phyloP scores from a whole-genome alignment of 495 filamentous ascomycete genomes.

The Bathelium albidoporum region DNA sequence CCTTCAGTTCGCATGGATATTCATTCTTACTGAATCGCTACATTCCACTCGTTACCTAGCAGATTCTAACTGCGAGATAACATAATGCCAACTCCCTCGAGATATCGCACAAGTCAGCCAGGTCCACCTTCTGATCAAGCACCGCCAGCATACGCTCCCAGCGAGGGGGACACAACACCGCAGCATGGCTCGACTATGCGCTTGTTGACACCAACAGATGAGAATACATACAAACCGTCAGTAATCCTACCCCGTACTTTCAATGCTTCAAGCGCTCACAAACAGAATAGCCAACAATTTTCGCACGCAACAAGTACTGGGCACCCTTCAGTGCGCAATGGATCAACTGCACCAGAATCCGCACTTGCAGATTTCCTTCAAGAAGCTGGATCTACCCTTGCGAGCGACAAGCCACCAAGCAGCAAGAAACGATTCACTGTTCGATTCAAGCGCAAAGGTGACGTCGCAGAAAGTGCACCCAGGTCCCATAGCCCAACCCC shows the following conservation, averaged over 20 bases:
- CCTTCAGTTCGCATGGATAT: not conserved
- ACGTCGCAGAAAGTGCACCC: conserved; percentile 18
- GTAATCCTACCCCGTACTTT: conserved; percentile 21
- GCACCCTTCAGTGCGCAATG: conserved; percentile 10
- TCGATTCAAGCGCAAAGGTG: conserved; percentile 19
- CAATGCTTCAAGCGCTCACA: conserved; percentile 1
- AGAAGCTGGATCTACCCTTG: conserved; percentile 18
- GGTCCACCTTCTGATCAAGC: conserved; percentile 16
- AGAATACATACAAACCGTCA: conserved; percentile 39
- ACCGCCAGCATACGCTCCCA: conserved; percentile 17
- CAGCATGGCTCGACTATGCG: conserved; percentile 50
- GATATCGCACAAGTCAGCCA: conserved; percentile 5
- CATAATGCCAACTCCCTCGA: conserved; percentile 7
- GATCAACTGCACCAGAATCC: conserved; percentile 15
- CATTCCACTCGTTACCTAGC: conserved; percentile 18
- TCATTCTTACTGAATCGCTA: not conserved
- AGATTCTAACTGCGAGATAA: conserved; percentile 2
- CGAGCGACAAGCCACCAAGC: conserved; percentile 5
- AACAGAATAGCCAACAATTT: conserved; percentile 3
- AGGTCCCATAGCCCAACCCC: conserved; percentile 24
- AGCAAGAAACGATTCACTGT: conserved; percentile 21
- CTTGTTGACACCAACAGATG: conserved; percentile 46
- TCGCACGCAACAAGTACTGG: not conserved
- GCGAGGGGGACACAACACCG: conserved; percentile 19
- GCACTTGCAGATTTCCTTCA: conserved; percentile 12